Base-by-base conservation (phyloP, 2,329 filamentous ascomycete genomes). In the Cordyceps javanica region DNA sequence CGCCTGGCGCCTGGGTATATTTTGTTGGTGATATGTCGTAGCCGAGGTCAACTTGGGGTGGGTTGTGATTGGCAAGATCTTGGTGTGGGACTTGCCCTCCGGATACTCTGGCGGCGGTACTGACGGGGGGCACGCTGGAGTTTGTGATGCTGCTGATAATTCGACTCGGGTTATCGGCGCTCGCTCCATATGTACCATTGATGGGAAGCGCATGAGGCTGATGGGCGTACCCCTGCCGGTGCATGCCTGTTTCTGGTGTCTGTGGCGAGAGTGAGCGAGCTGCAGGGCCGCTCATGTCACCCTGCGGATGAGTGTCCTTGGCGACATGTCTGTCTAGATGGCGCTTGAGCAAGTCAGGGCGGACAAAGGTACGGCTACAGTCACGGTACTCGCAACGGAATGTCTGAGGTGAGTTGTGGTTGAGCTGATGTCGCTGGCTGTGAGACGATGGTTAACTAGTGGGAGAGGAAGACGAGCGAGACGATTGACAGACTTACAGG, bases 371-470 rank as follows among this genome's bases (percentile, higher is more conserved):
- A 53, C 93, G 88, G 60, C 87, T 85, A 72, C 94, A 99, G 68
- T 92, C 91, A 21, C 90, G 90, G 66, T 92, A 96, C 68, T 95
- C 90, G 77, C 94, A 97, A 67, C 85, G 85, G 70, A 96, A 97
- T 57, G 96, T 96, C 69, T 95, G 90, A 74, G 97, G 97, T 19
- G 93, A 93, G 58, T 90, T 88, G 74, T 97, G 94, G 70, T 99
- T 99, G 64, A 97, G 76, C 74, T 97, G 92, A 73, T 97, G 93
- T 46, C 94, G 86, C 75, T 97, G 85, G 46, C 83, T 87, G 60
- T 21, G 41, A 9, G 21, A 19, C 30, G 14, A 53, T 21, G 56
- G 36, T 60, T 74, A n/a, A n/a, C n/a, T 60, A 51, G 26, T 14
- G n/a, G 5, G 32, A 36, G 38, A 32, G 9, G 10, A 23, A 14